Base-by-base conservation (phyloP, 352 stramenopile species). In the Saprolegnia parasitica region DNA sequence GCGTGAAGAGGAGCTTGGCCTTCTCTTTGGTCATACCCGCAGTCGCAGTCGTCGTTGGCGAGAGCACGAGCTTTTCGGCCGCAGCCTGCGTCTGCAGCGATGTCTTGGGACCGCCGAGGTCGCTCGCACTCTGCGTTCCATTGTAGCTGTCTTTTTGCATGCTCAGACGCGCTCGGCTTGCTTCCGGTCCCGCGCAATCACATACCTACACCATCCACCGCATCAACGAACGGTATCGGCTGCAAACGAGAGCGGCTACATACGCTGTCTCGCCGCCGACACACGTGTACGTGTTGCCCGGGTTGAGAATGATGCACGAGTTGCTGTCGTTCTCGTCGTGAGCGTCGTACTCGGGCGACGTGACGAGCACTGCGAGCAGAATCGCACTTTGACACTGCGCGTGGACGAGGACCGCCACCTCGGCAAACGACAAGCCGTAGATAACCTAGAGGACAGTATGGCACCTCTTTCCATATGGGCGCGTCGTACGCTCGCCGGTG, bases 351-450 rank as follows among this genome's bases (percentile, higher is more conserved):
- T 24, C 58, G 16, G 58, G 58, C 0, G 67, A 35, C 29, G 29
- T 63, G 5, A 79, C 50, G 35, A 76, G 66, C 39, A 95, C 74
- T 24, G 84, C 86, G 56, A 95, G 91, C 13, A 93, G 73, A 39
- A 95, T 87, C 29, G 93, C 86, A 0, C 84, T 81, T 9, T 78
- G 75, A 71, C 86, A 95, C 29, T 89, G 78, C 1, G 78, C 80
- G 66, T 93, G 93, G 40, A 83, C 81, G 8, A 90, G 77, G 4
- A 83, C 87, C 32, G 86, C 80, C 24, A 92, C 81, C 56, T 95
- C 84, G 0, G 86, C 81, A 60, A 95, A 95, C 0, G 86, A 89
- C 60, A 88, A 87, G 5, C 82, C 82, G 18, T 29, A 5, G 29
- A 70, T 70, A 4, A 54, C 49, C 63, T 70, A 68, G 15, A 8